Percentiles rank a stretch among this genome's conserved stretches.
These are phyloP conservation scores for Ogataea haglerorum DNA, from an alignment of 805 yeast genomes.

Conservation along the genomic window DNA sequence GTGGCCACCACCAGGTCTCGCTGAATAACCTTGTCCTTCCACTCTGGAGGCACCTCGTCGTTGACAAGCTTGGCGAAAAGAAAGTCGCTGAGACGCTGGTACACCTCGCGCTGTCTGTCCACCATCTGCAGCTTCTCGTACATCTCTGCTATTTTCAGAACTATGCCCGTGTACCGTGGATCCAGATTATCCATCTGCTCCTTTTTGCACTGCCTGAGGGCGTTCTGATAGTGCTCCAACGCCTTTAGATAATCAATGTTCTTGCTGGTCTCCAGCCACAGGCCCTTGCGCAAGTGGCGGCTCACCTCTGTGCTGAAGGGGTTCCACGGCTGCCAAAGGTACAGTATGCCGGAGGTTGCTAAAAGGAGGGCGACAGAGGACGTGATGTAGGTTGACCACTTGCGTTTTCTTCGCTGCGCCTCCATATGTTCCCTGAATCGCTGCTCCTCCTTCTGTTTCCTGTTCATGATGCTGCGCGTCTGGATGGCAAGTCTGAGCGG, in stretches of 20 bases:
- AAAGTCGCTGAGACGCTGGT: slow-evolving; percentile 25
- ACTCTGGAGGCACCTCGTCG: slow-evolving; percentile 22
- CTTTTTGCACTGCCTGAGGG: slow-evolving; percentile 59
- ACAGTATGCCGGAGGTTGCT: slow-evolving; percentile 20
- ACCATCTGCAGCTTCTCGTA: slow-evolving; percentile 62
- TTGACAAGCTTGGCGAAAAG: slow-evolving; percentile 28
- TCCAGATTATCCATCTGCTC: slow-evolving; percentile 53
- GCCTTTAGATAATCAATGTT: slow-evolving; percentile 66
- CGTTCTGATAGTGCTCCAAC: slow-evolving; percentile 67
- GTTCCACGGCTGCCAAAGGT: slow-evolving; percentile 36
- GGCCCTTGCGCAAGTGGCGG: slow-evolving; percentile 62
- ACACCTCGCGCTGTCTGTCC: slow-evolving; percentile 64
- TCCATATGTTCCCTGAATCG: slow-evolving; percentile 5
- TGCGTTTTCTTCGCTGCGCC: slow-evolving; percentile 13
- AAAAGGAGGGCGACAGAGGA: slow-evolving; percentile 18
- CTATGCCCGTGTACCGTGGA: slow-evolving; percentile 89
- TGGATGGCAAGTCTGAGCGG: background rate
- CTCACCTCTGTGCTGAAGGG: slow-evolving; percentile 50
- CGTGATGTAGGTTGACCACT: slow-evolving; percentile 15
- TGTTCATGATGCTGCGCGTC: slow-evolving; percentile 4
- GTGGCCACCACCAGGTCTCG: slow-evolving; percentile 30
- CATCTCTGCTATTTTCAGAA: slow-evolving; percentile 84
- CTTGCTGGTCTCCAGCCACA: slow-evolving; percentile 79
- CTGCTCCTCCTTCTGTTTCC: slow-evolving; percentile 12
- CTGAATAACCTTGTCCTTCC: slow-evolving; percentile 26